These are phyloP conservation scores for Moesziomyces sp. DNA, from an alignment of 1,284 basidiomycete species.

Conservation along the genomic window DNA sequence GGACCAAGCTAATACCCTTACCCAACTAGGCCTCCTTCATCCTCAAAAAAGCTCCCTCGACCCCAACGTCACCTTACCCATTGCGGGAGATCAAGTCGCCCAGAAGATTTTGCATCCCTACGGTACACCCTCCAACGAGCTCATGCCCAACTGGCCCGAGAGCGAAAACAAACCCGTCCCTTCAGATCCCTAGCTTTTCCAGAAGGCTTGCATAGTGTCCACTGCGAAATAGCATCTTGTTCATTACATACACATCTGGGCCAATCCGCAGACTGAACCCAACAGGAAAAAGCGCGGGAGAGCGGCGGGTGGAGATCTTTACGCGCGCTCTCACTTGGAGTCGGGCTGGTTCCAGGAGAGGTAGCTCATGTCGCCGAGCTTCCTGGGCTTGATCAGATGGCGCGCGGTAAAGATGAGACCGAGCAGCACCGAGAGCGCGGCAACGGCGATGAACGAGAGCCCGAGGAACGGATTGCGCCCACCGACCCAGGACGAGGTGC, in stretches of 20 bases:
- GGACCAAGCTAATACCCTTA: slow-evolving; percentile 34
- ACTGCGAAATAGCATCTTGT: background rate
- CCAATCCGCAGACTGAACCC: too few species aligned
- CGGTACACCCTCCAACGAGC: slow-evolving; percentile 22
- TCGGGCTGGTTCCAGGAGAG: slow-evolving; percentile 65
- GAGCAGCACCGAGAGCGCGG: slow-evolving; percentile 85
- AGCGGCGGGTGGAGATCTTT: background rate
- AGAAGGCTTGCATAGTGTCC: background rate
- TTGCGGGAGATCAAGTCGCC: slow-evolving; percentile 30
- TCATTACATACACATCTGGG: too few species aligned
- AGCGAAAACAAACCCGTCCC: slow-evolving; percentile 22
- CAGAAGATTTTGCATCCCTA: slow-evolving; percentile 42
- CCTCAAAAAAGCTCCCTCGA: slow-evolving; percentile 13
- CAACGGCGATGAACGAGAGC: slow-evolving; percentile 92
- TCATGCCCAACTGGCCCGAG: slow-evolving; percentile 40
- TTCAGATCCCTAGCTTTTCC: background rate
- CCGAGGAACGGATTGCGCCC: slow-evolving; percentile 97
- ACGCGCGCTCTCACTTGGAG: slow-evolving; percentile 12
- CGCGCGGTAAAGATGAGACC: slow-evolving; percentile 88
- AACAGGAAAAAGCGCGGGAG: background rate
- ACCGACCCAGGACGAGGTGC: slow-evolving; percentile 97
- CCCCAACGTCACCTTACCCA: slow-evolving; percentile 9
- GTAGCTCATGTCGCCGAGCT: slow-evolving; percentile 70
- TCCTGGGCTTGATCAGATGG: slow-evolving; percentile 92
- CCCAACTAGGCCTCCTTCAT: slow-evolving; percentile 23